Conservation (phyloP, 331 rosid species). For the Malus hybrid region DNA sequence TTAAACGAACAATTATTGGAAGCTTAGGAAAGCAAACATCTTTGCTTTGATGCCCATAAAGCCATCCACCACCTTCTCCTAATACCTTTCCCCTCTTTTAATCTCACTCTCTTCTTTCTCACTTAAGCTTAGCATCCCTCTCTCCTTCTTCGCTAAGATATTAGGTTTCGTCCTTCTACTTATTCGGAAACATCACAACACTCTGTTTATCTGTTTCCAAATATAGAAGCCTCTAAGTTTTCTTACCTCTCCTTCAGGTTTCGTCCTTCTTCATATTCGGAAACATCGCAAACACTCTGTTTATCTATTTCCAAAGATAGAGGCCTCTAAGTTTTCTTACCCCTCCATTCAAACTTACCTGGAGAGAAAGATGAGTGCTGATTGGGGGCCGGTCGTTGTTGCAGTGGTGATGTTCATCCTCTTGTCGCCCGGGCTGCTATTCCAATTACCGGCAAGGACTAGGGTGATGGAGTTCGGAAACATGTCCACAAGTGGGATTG, state of each 20-base stretch:
- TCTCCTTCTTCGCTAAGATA: conserved; percentile 79
- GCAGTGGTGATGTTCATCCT: conserved; percentile 82
- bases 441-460: conserved; percentile 72
- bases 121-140: conserved; percentile 66
- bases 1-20: conserved; percentile 25
- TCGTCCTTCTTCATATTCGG: conserved; percentile 26
- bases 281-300: not conserved
- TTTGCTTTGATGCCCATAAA: conserved; percentile 38
- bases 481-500: conserved; percentile 95
- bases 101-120: conserved; percentile 43
- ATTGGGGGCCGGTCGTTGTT: conserved; percentile 85
- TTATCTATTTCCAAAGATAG: not conserved
- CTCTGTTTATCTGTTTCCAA: conserved; percentile 1
- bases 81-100: conserved; percentile 57
- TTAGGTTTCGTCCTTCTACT: conserved; percentile 23
- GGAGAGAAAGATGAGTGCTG: conserved; percentile 51
- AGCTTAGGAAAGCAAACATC: conserved; percentile 26
- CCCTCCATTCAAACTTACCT: not conserved
- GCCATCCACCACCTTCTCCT: conserved; percentile 44
- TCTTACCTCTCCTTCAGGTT: conserved; percentile 44
- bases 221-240: too few species aligned
- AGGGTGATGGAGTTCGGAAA: conserved; percentile 86
- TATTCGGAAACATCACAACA: conserved; percentile 11
- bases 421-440: conserved; percentile 80
- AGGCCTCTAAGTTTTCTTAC: not conserved